Base-by-base conservation (phyloP, 2,329 filamentous ascomycete genomes). In the Clonostachys rhizophaga region DNA sequence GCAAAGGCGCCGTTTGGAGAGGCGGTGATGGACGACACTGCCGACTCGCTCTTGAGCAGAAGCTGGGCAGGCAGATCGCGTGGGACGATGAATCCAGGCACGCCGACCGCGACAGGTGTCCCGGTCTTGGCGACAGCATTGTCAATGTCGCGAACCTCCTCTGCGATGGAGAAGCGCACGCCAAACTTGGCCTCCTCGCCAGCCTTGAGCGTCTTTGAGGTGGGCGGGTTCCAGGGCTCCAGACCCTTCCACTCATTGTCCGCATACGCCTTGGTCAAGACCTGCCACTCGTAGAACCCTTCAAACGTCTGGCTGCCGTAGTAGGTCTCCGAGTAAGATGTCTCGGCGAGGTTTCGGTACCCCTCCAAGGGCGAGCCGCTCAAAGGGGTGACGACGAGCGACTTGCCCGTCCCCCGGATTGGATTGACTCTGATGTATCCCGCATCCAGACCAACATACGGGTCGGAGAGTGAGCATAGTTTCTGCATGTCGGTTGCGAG, bases 211-310 rank as follows among this genome's bases (percentile, higher is more conserved):
- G 56, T 64, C 42, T 62, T 62, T 0, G 78, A 78, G 0, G 74
- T 75, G 0, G 78, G 68, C 4, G 59, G 37, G 52, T 83, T 84
- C 81, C 81, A 84, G 0, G 79, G 78, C 3, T 65, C 56, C 1
- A 59, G 63, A 1, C 48, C 55, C 1, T 63, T 67, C 80, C 79
- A 84, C 53, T 83, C 78, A 0, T 71, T 72, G 49, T 81, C 74
- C 0, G 75, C 75, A 61, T 71, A 83, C 0, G 78, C 78, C 47
- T 71, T 67, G 12, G 69, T 74, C 45, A 78, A 66, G 0, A 75
- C 68, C 52, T 81, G 74, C 78, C 78, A 84, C 52, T 81, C 78
- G 49, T 83, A 84, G 50, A 78, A 72, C 1, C 79, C 79, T 54
- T 84, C 79, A 49, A 78, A 84, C 0, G 72, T 76, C 52, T 83